Percentiles rank a stretch among this genome's conserved stretches.
phyloP scores from a whole-genome alignment of 352 stramenopile species.

The Globisporangium echinulatum region DNA sequence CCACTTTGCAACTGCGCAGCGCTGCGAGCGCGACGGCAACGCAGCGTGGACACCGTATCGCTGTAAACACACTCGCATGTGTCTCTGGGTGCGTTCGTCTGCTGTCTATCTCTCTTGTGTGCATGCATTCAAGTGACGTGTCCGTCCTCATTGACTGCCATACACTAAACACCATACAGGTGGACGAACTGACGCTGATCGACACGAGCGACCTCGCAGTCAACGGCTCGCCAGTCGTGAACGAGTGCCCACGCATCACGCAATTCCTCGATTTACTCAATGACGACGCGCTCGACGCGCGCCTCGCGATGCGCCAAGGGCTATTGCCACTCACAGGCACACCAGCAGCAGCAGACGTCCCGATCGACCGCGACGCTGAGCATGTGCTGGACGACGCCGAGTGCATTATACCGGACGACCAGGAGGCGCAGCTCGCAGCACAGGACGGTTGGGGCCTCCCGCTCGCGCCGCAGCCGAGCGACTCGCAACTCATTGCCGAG shows the following conservation, averaged over 20 bases:
- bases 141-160: background rate
- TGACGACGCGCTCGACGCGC: constrained; percentile 29
- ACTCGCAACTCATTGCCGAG: constrained; percentile 69
- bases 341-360: background rate
- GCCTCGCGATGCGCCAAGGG: constrained; percentile 41
- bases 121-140: background rate
- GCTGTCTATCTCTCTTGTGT: constrained; percentile 1
- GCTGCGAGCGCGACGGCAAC: constrained; percentile 17
- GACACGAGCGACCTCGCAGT: constrained; percentile 45
- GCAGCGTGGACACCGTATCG: too few species aligned
- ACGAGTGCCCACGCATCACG: constrained; percentile 20
- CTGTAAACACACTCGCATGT: constrained; percentile 17
- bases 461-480: constrained; percentile 19
- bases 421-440: constrained; percentile 41
- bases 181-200: constrained; percentile 42
- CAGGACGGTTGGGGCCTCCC: constrained; percentile 45
- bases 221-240: constrained; percentile 23
- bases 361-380: constrained; percentile 27
- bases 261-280: constrained; percentile 20
- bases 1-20: constrained; percentile 40
- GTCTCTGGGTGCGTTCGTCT: constrained; percentile 20
- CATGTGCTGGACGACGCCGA: constrained; percentile 51
- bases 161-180: constrained; percentile 6
- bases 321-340: constrained; percentile 5
- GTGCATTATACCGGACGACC: constrained; percentile 51